Percentiles rank a stretch among this genome's conserved stretches.
These are phyloP conservation scores for Teratosphaeria pseudoeucalypti DNA, from an alignment of 2,329 filamentous ascomycete genomes.

Conservation along the genomic window DNA sequence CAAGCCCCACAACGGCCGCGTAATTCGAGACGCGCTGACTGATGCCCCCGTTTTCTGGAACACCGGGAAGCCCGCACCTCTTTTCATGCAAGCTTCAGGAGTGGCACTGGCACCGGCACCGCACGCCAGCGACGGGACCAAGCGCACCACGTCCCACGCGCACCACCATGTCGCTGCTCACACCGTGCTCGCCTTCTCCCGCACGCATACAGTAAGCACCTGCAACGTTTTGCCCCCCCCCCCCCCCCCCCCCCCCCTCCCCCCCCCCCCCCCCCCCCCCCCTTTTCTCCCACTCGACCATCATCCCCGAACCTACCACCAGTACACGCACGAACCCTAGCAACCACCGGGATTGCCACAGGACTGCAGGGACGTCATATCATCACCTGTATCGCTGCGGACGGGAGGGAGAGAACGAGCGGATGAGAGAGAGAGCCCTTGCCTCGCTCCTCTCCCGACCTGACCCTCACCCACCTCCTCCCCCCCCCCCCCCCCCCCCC, in stretches of 20 bases:
- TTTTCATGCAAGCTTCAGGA: background rate
- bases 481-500: background rate
- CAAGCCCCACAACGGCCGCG: background rate
- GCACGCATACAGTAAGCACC: too few species aligned
- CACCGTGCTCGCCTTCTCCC: too few species aligned
- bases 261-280: too few species aligned
- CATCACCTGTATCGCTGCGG: background rate
- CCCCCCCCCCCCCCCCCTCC: too few species aligned
- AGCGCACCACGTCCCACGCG: background rate
- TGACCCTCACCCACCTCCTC: too few species aligned
- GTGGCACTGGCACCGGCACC: too few species aligned
- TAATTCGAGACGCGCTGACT: too few species aligned
- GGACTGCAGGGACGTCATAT: background rate
- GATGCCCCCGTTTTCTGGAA: background rate
- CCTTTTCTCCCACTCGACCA: background rate
- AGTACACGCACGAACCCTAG: too few species aligned
- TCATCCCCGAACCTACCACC: background rate
- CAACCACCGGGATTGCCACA: background rate
- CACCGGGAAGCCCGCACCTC: background rate
- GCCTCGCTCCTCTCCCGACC: background rate
- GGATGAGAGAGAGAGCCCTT: background rate
- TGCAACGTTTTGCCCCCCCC: too few species aligned
- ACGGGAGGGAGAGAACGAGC: background rate
- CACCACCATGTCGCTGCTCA: background rate
- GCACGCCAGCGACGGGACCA: background rate